A percentile compares a stretch with the other conserved stretches of the same genome.
Evolutionary conservation across 2,329 filamentous ascomycete genomes (phyloP).

Genomic region (Cladosporium sp.): DNA sequence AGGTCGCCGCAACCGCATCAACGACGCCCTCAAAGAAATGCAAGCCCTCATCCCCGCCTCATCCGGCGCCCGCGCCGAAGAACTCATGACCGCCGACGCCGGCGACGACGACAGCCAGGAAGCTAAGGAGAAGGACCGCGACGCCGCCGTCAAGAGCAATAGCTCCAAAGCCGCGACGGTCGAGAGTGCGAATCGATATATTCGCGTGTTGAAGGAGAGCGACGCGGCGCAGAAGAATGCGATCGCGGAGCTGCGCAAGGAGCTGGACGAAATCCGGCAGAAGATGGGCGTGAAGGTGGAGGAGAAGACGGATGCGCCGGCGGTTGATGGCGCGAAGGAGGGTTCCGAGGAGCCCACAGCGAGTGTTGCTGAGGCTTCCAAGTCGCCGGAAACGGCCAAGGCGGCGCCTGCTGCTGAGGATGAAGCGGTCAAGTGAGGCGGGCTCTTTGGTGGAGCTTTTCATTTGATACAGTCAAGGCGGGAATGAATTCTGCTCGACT

Average conservation of each 20-base stretch:
- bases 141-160: slow-evolving; percentile 46
- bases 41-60: slow-evolving; percentile 70
- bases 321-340: not conserved
- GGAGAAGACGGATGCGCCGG: not conserved
- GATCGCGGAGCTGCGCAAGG: slow-evolving; percentile 23
- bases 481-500: too few species aligned
- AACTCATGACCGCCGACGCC: slow-evolving; percentile 24
- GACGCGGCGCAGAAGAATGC: slow-evolving; percentile 13
- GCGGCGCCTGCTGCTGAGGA: too few species aligned
- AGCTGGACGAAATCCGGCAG: slow-evolving; percentile 28
- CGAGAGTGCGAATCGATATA: slow-evolving; percentile 95
- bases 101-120: slow-evolving; percentile 44
- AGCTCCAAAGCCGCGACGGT: slow-evolving; percentile 96
- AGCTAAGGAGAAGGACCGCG: slow-evolving; percentile 38
- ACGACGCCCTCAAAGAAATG: slow-evolving; percentile 87
- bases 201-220: slow-evolving; percentile 73
- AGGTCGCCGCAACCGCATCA: slow-evolving; percentile 90
- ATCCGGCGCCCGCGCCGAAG: slow-evolving; percentile 41
- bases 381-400: not conserved
- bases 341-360: not conserved
- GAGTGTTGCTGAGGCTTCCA: not conserved
- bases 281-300: slow-evolving; percentile 16
- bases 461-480: too few species aligned
- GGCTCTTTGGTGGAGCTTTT: too few species aligned
- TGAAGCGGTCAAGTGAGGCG: not conserved